Evolutionary conservation across 495 filamentous ascomycete genomes (phyloP), one percentile per base, ranked within the genome.

Genomic region (Chaetomium cochliodes): DNA sequence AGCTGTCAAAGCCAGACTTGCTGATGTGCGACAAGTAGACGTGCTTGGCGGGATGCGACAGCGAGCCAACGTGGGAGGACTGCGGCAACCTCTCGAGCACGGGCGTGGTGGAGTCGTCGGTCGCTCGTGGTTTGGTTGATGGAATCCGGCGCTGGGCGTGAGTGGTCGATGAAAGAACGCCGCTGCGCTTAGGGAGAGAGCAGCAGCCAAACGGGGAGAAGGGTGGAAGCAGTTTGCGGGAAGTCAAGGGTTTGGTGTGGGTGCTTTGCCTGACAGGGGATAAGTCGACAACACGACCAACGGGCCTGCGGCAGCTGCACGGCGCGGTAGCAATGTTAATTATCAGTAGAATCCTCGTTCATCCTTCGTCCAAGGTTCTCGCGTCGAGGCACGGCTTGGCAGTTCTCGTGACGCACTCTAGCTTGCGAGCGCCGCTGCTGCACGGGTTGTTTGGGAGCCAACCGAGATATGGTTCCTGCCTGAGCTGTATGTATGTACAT

Each of bases 151-250:
- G 39, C 15, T 22, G 47, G 20, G 58, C 44, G 59, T 59, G 25
- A 55, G 49, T 63, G 60, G 33, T 52, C 51, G 52, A 56, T 25
- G 64, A 57, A 41, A 46, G 39, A 51, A 56, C 70, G 63, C 47
- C 68, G 57, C 68, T 72, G 70, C 70, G 68, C 70, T 70, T 70
- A 65, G 59, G 63, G 55, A 23, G 22, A 11, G 64, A 46, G 63
- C 62, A 60, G 53, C 57, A 68, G 68, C 63, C 68, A 65, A 68
- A 66, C 57, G 56, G 67, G 56, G 63, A 47, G 57, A 52, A 54
- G 22, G 26, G 49, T 55, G 39, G 54, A 28, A 51, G 33, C 12
- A 30, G 57, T 58, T 58, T 56, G 62, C 66, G 59, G 67, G 61
- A 64, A 66, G 63, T 53, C 61, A 61, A 66, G 63, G 52, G 20